phyloP scores from a whole-genome alignment of 495 filamentous ascomycete species.

The Penicillium parvum region DNA sequence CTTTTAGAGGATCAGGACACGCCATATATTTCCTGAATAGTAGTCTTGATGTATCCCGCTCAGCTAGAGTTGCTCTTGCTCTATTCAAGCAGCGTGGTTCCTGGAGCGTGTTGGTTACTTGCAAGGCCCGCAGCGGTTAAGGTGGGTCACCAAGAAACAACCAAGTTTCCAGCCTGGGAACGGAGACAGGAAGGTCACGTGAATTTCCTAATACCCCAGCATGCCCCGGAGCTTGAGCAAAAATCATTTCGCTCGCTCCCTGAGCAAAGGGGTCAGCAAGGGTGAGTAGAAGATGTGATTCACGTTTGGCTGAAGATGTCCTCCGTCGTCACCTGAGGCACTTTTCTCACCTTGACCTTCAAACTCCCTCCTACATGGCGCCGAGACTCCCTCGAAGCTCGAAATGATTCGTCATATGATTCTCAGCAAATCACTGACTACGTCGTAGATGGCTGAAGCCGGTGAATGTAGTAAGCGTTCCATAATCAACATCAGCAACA shows the following conservation, averaged over 20 bases:
- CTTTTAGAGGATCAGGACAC: too few relatives aligned
- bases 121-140: too few relatives aligned
- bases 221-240: slow-evolving; percentile 10
- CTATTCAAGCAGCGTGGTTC: too few relatives aligned
- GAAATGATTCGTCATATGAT: slow-evolving; percentile 10
- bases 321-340: too few relatives aligned
- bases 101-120: too few relatives aligned
- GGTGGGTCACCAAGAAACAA: too few relatives aligned
- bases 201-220: slow-evolving; percentile 12
- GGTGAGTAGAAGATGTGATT: slow-evolving; percentile 3
- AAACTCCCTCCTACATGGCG: slow-evolving; percentile 1
- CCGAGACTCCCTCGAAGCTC: slow-evolving; percentile 4
- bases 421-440: slow-evolving; percentile 13
- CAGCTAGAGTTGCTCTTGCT: too few relatives aligned
- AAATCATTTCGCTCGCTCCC: slow-evolving; percentile 7
- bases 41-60: too few relatives aligned
- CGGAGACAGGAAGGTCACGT: too few relatives aligned
- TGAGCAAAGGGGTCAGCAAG: slow-evolving; percentile 9
- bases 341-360: neutral
- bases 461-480: slow-evolving; percentile 17
- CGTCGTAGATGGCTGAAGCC: slow-evolving; percentile 17
- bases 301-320: neutral
- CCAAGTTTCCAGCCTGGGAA: too few relatives aligned
- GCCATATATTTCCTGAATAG: too few relatives aligned
- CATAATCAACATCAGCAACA: slow-evolving; percentile 19